These are phyloP conservation scores for Cordyceps cateniannulata DNA, from an alignment of 2,329 filamentous ascomycete species.

Conservation along the genomic window DNA sequence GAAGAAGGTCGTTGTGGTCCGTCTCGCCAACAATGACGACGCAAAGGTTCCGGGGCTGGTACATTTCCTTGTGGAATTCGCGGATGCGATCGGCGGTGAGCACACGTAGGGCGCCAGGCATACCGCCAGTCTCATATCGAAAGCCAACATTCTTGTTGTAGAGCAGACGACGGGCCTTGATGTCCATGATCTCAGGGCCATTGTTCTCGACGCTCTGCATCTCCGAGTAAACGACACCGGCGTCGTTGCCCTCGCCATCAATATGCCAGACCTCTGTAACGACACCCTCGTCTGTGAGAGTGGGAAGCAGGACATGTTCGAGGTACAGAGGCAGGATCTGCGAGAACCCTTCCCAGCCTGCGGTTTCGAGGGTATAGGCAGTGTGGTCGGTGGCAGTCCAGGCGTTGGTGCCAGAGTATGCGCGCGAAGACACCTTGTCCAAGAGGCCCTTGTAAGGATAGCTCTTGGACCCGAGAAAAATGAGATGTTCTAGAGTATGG, in stretches of 20 bases:
- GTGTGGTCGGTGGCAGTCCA: conserved; percentile 98
- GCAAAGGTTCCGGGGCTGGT: conserved; percentile 92
- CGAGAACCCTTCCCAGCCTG: conserved; percentile 94
- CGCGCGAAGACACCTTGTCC: conserved; percentile 86
- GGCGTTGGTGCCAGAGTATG: conserved; percentile 91
- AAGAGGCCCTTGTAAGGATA: conserved; percentile 94
- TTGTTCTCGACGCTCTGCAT: conserved; percentile 95
- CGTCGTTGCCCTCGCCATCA: conserved; percentile 88
- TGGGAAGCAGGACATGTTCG: conserved; percentile 87
- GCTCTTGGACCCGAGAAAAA: conserved; percentile 87
- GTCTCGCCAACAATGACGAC: conserved; percentile 89
- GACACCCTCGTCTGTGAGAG: conserved; percentile 85
- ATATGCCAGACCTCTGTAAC: conserved; percentile 96
- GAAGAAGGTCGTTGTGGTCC: conserved; percentile 71
- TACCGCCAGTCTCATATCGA: conserved; percentile 94
- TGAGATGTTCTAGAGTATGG: conserved; percentile 74
- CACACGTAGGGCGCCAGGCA: conserved; percentile 85
- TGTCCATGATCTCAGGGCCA: conserved; percentile 78
- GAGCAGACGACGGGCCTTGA: conserved; percentile 69
- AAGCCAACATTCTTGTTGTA: conserved; percentile 91
- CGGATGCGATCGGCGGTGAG: conserved; percentile 85
- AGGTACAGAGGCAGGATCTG: conserved; percentile 92
- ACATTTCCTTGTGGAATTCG: conserved; percentile 94
- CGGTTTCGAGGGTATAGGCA: conserved; percentile 89
- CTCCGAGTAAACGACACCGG: conserved; percentile 95